A percentile compares a stretch with the other conserved stretches of the same genome.
Conservation (phyloP, 1,139 yeast species). For the Lodderomyces theae region DNA sequence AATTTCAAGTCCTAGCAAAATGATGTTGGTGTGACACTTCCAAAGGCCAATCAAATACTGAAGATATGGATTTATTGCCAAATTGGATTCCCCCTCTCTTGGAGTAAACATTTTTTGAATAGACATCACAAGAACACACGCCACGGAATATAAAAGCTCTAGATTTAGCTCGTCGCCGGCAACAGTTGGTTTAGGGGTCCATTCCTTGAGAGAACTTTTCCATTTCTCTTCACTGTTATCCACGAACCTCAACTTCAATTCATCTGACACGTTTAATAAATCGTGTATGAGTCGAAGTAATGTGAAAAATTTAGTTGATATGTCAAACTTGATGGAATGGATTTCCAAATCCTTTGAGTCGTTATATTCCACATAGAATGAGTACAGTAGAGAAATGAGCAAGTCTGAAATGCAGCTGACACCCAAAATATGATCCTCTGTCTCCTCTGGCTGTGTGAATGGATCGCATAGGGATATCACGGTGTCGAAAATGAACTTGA, state of each 20-base stretch:
- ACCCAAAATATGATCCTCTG: constrained; percentile 51
- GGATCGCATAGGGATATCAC: constrained; percentile 59
- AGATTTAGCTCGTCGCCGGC: constrained; percentile 27
- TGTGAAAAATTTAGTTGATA: constrained; percentile 36
- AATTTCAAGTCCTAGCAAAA: constrained; percentile 57
- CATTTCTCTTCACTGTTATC: constrained; percentile 44
- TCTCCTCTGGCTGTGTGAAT: constrained; percentile 64
- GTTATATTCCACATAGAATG: constrained; percentile 8
- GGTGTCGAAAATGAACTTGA: constrained; percentile 24
- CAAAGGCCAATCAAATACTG: constrained; percentile 55
- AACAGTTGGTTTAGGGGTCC: constrained; percentile 52
- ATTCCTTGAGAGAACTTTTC: constrained; percentile 39
- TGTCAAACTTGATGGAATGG: constrained; percentile 35
- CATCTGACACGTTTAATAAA: constrained; percentile 47
- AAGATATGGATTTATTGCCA: constrained; percentile 59
- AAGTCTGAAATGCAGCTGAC: constrained; percentile 53
- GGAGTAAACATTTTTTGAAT: constrained; percentile 50
- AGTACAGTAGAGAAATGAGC: constrained; percentile 40
- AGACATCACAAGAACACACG: constrained; percentile 48
- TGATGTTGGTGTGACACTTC: constrained; percentile 60
- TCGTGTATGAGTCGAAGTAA: constrained; percentile 42
- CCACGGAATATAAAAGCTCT: constrained; percentile 50
- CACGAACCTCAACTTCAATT: constrained; percentile 40
- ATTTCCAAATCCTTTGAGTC: constrained; percentile 11
- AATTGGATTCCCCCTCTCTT: constrained; percentile 29